Base-by-base conservation (phyloP, 306 rosid genomes). In the Mimosa pudica region DNA sequence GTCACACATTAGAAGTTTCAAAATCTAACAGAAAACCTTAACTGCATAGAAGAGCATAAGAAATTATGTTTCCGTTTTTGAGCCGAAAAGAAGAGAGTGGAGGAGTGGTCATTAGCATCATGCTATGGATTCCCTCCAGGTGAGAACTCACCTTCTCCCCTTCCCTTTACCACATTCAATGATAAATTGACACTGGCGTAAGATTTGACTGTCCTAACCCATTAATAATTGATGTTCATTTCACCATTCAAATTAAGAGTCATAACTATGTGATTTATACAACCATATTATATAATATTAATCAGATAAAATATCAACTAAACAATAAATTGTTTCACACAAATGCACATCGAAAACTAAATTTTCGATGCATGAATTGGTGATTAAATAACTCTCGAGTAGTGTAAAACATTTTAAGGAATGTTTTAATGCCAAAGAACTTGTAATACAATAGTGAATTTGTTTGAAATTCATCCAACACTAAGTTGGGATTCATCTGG, bases 1-100 rank as follows among this genome's bases (percentile, higher is more conserved):
- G 86, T 75, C 72, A 76, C 74, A 63, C 49, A 51, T 80, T 81
- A 82, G 85, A 86, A 69, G 79, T 54, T 70, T 70, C n/a, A 84
- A 75, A 75, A 82, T n/a, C 44, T 55, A 70, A 51, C 3, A 64
- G 71, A 68, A 44, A 46, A 79, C 66, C 73, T 70, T 51, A 69
- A 78, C 20, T 4, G 20, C 18, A 74, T 4, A 18, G 38, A 57
- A 36, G 35, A n/a, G 42, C 7, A 71, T 1, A 71, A 6, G 17
- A 7, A 52, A 12, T 8, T 3, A 1, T 7, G 1, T 13, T 45
- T 35, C 41, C 24, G 10, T 9, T 61, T 10, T 24, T 32, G 9
- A 12, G 69, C 44, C 47, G 42, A n/a, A 36, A 65, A 36, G 16
- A 36, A 6, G 61, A 20, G 24, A 6, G 55, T 0, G n/a, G 10